Conservation (phyloP, 805 yeast species). For the Metschnikowia cubensis region DNA sequence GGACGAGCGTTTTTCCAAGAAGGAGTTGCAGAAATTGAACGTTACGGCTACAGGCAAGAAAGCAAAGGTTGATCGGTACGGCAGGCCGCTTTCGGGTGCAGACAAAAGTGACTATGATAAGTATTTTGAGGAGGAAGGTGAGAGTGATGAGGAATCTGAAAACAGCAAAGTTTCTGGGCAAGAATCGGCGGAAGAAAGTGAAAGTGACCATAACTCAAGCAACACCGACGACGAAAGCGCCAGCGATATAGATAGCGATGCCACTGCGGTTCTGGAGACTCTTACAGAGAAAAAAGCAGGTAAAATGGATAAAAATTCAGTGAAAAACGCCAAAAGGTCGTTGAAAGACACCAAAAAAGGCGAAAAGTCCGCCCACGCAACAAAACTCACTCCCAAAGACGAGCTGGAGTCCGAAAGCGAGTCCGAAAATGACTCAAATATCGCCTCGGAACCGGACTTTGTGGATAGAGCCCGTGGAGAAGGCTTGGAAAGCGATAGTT, state of each 20-base stretch:
- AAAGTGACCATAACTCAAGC: slow-evolving; percentile 3
- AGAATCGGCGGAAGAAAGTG: slow-evolving; percentile 11
- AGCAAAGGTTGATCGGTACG: slow-evolving; percentile 79
- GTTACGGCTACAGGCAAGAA: slow-evolving; percentile 47
- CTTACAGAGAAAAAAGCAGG: not conserved
- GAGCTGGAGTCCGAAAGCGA: not conserved
- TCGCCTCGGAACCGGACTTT: slow-evolving; percentile 6
- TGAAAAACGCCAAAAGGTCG: not conserved
- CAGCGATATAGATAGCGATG: not conserved
- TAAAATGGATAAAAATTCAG: not conserved
- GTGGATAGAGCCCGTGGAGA: slow-evolving; percentile 70
- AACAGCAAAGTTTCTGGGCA: not conserved
- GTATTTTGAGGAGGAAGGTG: slow-evolving; percentile 50
- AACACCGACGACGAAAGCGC: not conserved
- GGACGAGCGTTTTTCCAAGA: slow-evolving; percentile 78
- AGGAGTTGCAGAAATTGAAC: slow-evolving; percentile 51
- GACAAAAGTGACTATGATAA: slow-evolving; percentile 44
- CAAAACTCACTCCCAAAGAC: not conserved
- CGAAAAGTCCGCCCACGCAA: not conserved
- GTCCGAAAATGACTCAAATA: not conserved
- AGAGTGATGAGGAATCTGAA: slow-evolving; percentile 20
- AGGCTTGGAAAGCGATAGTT: slow-evolving; percentile 27
- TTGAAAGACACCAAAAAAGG: not conserved
- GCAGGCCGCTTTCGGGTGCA: slow-evolving; percentile 56
- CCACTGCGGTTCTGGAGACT: not conserved